Conservation (phyloP, 495 filamentous ascomycete genomes). For the Penicillium daleae region DNA sequence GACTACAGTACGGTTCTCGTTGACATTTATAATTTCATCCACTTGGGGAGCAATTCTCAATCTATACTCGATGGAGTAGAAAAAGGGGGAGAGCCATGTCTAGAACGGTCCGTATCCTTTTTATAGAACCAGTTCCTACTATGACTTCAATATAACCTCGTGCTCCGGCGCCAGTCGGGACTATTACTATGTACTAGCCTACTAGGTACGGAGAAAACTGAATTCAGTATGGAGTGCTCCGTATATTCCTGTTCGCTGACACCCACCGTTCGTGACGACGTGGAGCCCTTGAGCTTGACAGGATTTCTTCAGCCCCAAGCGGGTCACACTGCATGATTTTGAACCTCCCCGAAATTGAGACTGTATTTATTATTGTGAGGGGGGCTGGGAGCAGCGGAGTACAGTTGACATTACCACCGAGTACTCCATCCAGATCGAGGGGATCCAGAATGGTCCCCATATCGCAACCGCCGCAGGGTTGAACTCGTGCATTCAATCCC, state of each 20-base stretch:
- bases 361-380: not conserved
- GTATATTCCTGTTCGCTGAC: not conserved
- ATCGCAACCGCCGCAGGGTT: not conserved
- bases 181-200: not conserved
- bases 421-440: no score
- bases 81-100: not conserved
- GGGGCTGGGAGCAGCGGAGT: not conserved
- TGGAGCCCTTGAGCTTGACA: not conserved
- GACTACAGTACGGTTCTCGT: no score
- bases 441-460: not conserved
- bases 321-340: constrained; percentile 2
- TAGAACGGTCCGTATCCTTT: not conserved
- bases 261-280: constrained; percentile 7
- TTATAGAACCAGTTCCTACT: not conserved
- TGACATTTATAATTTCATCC: no score
- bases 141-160: not conserved
- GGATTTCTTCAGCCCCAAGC: constrained; percentile 7
- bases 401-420: no score
- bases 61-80: not conserved
- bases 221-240: not conserved
- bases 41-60: no score
- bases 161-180: not conserved
- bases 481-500: not conserved
- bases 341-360: not conserved
- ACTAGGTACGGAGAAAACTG: no score